Conservation (phyloP, 1,139 yeast genomes). For the Kodamaea ohmeri region DNA sequence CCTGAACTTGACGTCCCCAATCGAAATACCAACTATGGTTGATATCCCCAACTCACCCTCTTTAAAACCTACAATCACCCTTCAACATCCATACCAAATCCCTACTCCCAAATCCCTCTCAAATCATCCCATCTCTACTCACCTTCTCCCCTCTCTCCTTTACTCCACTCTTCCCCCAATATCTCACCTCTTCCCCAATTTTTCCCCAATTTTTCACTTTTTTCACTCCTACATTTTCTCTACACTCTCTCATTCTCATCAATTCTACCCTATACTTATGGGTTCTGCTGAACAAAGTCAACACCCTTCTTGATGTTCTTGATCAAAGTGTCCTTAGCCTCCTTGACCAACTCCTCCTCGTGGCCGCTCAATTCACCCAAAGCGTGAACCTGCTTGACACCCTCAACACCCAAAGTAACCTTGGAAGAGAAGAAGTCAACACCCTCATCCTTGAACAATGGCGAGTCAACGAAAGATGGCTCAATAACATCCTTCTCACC, state of each 20-base stretch:
- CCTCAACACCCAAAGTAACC: slow-evolving; percentile 55
- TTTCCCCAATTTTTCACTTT: no score
- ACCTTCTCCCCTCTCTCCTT: no score
- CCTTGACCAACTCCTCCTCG: slow-evolving; percentile 57
- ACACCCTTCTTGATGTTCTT: slow-evolving; percentile 60
- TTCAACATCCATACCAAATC: no score
- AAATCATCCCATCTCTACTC: no score
- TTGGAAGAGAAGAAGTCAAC: slow-evolving; percentile 65
- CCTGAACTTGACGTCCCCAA: no score
- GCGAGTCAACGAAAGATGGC: slow-evolving; percentile 50
- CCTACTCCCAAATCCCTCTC: no score
- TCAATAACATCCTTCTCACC: slow-evolving; percentile 50
- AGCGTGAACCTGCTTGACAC: slow-evolving; percentile 54
- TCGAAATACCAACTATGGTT: no score
- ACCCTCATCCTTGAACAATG: slow-evolving; percentile 40
- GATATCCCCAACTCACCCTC: no score
- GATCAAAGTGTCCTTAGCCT: slow-evolving; percentile 55
- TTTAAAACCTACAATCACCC: no score
- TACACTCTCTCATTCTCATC: not conserved
- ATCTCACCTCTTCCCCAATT: no score
- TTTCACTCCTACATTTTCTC: not conserved
- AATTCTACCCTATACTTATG: slow-evolving; percentile 24
- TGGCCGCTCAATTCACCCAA: slow-evolving; percentile 52
- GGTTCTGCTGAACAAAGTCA: slow-evolving; percentile 52
- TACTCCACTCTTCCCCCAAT: no score